Percentiles rank a stretch among this genome's conserved stretches.
These are phyloP conservation scores for Pestalotiopsis sp. DNA, from an alignment of 2,329 filamentous ascomycete genomes.

Conservation along the genomic window DNA sequence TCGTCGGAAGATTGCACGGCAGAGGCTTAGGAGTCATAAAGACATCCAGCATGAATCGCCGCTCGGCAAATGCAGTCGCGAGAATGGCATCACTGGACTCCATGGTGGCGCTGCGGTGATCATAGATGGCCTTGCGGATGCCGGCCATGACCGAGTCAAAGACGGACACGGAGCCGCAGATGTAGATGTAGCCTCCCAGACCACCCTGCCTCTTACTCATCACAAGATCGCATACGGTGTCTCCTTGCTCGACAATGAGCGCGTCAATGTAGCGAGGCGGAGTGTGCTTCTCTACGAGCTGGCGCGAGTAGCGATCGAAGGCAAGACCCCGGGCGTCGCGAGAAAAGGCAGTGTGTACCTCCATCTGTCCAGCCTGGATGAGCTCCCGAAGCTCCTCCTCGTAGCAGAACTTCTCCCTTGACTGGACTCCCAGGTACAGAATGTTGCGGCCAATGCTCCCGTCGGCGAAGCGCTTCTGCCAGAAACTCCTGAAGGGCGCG, in stretches of 20 bases:
- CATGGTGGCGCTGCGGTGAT: conserved; percentile 53
- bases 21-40: conserved; percentile 59
- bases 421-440: conserved; percentile 56
- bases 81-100: conserved; percentile 53
- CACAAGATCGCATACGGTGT: conserved; percentile 54
- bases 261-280: conserved; percentile 55
- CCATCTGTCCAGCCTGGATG: conserved; percentile 50
- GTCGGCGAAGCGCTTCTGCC: conserved; percentile 47
- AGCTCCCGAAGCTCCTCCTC: conserved; percentile 50
- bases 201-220: conserved; percentile 61
- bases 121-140: conserved; percentile 58
- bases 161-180: conserved; percentile 51
- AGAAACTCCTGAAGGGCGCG: conserved; percentile 57
- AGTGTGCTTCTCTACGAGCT: conserved; percentile 52
- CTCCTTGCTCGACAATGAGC: conserved; percentile 54
- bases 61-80: conserved; percentile 56
- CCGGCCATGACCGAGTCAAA: conserved; percentile 60
- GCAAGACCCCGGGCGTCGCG: conserved; percentile 50
- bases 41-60: conserved; percentile 59
- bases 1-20: conserved; percentile 52
- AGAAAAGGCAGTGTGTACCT: conserved; percentile 57
- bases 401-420: conserved; percentile 54
- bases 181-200: conserved; percentile 49
- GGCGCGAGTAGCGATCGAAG: conserved; percentile 42
- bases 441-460: conserved; percentile 47